Base-by-base conservation (phyloP, 2,329 filamentous ascomycete genomes). In the Diplodia seriata region DNA sequence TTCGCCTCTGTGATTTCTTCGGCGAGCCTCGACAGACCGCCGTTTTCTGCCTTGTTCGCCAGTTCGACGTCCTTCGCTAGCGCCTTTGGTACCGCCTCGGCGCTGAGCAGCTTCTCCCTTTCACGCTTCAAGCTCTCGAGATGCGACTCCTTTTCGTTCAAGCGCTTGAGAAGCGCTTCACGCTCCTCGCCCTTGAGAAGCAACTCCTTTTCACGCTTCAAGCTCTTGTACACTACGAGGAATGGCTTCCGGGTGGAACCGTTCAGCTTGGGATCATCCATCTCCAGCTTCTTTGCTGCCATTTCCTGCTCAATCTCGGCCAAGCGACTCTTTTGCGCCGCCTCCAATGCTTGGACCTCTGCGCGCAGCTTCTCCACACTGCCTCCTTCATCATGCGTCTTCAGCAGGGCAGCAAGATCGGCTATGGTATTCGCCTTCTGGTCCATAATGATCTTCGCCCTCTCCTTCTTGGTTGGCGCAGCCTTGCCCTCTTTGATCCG, bases 391-490 rank as follows among this genome's bases (percentile, higher is more conserved):
- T 83, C 78, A 72, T 87, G 85, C 69, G 84, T 80, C 31, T 76
- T 70, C 64, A 89, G 74, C 3, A 88, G 85, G 23, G 85, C 84
- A 0, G 87, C 86, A 29, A 88, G 74, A 73, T 90, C 88, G 5
- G 87, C 87, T 23, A 88, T 82, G 53, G 81, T 83, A 68, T 87
- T 89, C n/a, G 86, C 86, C 75, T 86, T 88, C 74, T 90, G 87
- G 73, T 90, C 81, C 86, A 89, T 89, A 54, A 89, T 79, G 54
- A 80, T 79, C 67, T 80, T 80, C n/a, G 83, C 83, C 26, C 84
- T 80, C 69, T 83, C 74, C 69, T 82, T 82, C 76, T 85, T 83
- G 70, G 81, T 74, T 72, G 83, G 78, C 51, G 83, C 70, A 68
- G 78, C 75, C 31, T 80, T 79, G 68, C 82, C 76, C 71, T 82